Conservation (phyloP, 208 protist genomes). For the Wallacemonas sp. region DNA sequence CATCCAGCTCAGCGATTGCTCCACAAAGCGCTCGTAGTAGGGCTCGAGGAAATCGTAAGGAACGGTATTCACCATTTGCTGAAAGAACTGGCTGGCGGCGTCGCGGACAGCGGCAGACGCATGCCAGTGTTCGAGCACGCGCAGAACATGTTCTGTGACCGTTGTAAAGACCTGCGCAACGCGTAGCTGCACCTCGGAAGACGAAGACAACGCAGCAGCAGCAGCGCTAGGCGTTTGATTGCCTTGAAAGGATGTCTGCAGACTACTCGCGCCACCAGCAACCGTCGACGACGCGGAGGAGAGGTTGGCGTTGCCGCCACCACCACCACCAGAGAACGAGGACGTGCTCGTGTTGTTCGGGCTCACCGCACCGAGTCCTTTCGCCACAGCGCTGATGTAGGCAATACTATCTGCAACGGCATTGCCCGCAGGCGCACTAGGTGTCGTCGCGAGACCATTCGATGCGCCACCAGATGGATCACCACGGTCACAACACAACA, state of each 20-base stretch:
- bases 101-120: constrained; percentile 48
- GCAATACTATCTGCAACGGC: constrained; percentile 52
- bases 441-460: not conserved
- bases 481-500: not conserved
- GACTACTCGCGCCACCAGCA: not conserved
- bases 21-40: constrained; percentile 46
- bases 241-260: constrained; percentile 3
- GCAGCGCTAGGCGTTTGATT: too few species aligned
- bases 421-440: constrained; percentile 17
- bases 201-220: too few species aligned
- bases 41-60: constrained; percentile 45
- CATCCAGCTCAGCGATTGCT: constrained; percentile 54
- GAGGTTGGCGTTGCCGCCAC: too few species aligned
- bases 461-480: not conserved
- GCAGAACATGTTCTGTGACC: constrained; percentile 44
- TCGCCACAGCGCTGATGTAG: constrained; percentile 52
- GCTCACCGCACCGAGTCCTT: constrained; percentile 35
- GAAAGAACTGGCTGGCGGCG: constrained; percentile 50
- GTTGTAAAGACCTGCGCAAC: constrained; percentile 38
- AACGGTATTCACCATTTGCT: constrained; percentile 67
- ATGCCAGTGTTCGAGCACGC: constrained; percentile 29
- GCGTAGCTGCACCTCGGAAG: too few species aligned
- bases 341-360: too few species aligned
- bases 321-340: too few species aligned
- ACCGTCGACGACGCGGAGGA: too few species aligned